A percentile compares a stretch with the other conserved stretches of the same genome.
Evolutionary conservation across 805 yeast species (phyloP).

Genomic region (Wickerhamomyces strasburgensis): DNA sequence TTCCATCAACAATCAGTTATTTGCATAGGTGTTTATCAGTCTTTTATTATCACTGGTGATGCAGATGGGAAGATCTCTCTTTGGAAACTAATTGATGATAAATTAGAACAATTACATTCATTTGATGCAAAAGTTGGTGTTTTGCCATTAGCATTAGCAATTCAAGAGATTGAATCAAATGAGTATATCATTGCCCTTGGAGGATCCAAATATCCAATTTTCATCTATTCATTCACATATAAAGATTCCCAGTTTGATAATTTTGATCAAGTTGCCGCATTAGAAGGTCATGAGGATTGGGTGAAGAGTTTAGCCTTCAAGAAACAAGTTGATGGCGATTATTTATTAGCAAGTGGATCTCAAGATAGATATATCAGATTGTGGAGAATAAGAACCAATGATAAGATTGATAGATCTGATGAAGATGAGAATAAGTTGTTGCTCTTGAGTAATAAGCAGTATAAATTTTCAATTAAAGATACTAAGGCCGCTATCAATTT

Average conservation of each 20-base stretch:
- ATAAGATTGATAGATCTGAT: conserved; percentile 49
- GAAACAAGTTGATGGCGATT: conserved; percentile 42
- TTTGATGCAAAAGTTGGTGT: conserved; percentile 42
- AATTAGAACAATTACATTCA: conserved; percentile 26
- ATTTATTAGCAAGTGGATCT: conserved; percentile 79
- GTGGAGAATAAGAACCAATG: conserved; percentile 70
- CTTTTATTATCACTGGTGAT: conserved; percentile 53
- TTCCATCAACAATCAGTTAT: conserved; percentile 51
- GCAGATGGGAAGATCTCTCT: conserved; percentile 54
- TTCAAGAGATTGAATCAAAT: conserved; percentile 27
- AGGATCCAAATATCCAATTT: conserved; percentile 56
- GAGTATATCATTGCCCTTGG: conserved; percentile 60
- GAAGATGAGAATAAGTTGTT: conserved; percentile 48
- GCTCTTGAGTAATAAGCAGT: conserved; percentile 66
- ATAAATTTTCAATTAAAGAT: conserved; percentile 43
- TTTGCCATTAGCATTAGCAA: conserved; percentile 39
- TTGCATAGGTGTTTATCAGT: conserved; percentile 36
- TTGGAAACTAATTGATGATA: conserved; percentile 37
- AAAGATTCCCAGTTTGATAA: conserved; percentile 11
- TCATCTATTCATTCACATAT: conserved; percentile 44
- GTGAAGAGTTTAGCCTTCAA: conserved; percentile 65
- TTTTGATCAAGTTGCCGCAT: conserved; percentile 41
- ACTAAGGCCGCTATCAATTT: conserved; percentile 58
- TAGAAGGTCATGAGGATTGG: conserved; percentile 98
- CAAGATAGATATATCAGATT: conserved; percentile 89